Base-by-base conservation (phyloP, 768 basidiomycete species). In the Tylopilus sp. region DNA sequence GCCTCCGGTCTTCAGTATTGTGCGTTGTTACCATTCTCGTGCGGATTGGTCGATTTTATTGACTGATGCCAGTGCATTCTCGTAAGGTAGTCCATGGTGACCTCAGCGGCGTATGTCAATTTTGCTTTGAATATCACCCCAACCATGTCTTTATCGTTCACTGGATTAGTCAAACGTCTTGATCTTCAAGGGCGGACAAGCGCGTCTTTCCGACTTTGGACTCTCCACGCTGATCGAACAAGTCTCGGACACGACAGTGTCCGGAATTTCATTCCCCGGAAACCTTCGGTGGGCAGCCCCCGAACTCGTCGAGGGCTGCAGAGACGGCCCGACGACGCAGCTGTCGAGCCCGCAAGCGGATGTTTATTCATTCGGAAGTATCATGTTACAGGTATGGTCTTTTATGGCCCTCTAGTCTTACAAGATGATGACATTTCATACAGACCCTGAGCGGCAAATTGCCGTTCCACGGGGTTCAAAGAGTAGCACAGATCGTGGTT, bases 71-170 rank as follows among this genome's bases (percentile, higher is more conserved):
- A 68, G 60, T 66, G 44, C 60, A 61, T 40, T 33, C 57, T 13
- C 42, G 52, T 65, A 23, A 52, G n/a, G 15, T 63, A 21, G 60
- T 72, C 21, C 75, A 76, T 25, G 73, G 75, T 3, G 75, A 76
- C 41, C 43, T 76, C 17, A 73, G 73, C 52, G 67, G 71, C 9
- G 75, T 57, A 44, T 3, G 59, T 66, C 13, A 11, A 17, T 28
- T 25, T 4, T 23, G 0, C 20, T 21, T n/a, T n/a, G 13, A 30
- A 28, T 44, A 11, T 6, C 11, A 8, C 36, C 23, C 13, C 8
- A 3, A 3, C 31, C 11, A 25, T 28, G 30, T 10, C 6, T 41
- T 63, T 13, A 60, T 47, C 13, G 0, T 1, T 40, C 28, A 3
- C 4, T 10, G 13, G 33, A 31, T 30, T 48, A 67, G 65, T 52